Conservation (phyloP, 2,329 filamentous ascomycete species). For the Alternaria viburni region DNA sequence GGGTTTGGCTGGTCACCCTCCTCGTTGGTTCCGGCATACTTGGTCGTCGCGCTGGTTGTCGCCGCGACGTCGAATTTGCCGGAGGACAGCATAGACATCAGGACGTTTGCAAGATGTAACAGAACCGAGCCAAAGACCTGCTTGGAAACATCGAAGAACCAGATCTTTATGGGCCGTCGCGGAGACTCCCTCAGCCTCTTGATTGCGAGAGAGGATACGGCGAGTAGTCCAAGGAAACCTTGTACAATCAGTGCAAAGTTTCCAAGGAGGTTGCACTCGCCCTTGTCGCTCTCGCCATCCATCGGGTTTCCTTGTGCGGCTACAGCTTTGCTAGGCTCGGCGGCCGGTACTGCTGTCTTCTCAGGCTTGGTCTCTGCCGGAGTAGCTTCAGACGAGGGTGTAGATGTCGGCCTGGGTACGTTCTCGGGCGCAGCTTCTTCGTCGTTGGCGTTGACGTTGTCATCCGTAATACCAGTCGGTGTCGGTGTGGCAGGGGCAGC, state of each 20-base stretch:
- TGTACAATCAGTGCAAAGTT: conserved; percentile 92
- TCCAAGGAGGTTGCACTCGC: conserved; percentile 86
- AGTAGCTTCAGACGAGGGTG: conserved; percentile 12
- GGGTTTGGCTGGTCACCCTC: conserved; percentile 75
- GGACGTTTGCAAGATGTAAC: conserved; percentile 88
- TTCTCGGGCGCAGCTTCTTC: conserved; percentile 19
- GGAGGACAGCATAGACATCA: conserved; percentile 95
- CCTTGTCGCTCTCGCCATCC: conserved; percentile 59
- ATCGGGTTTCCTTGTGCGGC: conserved; percentile 35
- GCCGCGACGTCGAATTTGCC: conserved; percentile 76
- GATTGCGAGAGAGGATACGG: conserved; percentile 84
- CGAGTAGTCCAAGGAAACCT: conserved; percentile 80
- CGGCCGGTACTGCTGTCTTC: conserved; percentile 17
- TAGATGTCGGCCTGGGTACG: conserved; percentile 9
- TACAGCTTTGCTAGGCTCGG: conserved; percentile 21
- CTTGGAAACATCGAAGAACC: conserved; percentile 97
- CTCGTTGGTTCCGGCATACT: conserved; percentile 34
- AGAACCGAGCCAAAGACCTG: conserved; percentile 94
- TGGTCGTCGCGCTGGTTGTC: conserved; percentile 34
- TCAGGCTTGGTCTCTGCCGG: conserved; percentile 13
- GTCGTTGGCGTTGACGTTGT: conserved; percentile 9
- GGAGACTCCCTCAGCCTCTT: conserved; percentile 93
- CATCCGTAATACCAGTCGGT: conserved; percentile 9
- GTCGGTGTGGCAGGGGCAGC: conserved; percentile 2
- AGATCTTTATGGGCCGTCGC: conserved; percentile 91